These are phyloP conservation scores for Penicillium pulvis DNA, from an alignment of 495 filamentous ascomycete species.

Conservation along the genomic window DNA sequence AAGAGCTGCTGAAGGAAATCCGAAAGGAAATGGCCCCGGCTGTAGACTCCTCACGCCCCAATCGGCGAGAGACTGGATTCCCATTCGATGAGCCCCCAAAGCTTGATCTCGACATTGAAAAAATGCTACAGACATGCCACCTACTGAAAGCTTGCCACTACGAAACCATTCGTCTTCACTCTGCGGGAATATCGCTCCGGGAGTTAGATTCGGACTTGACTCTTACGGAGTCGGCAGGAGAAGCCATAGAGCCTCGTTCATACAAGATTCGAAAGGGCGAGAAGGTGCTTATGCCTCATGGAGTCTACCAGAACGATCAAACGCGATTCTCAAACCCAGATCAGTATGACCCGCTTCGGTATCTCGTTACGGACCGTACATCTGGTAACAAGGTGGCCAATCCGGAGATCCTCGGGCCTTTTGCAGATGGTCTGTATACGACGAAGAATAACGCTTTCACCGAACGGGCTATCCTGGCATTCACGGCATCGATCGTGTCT, in stretches of 20 bases:
- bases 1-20: constrained; percentile 47
- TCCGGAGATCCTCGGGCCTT: constrained; percentile 39
- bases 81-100: constrained; percentile 52
- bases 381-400: constrained; percentile 30
- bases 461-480: constrained; percentile 51
- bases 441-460: constrained; percentile 53
- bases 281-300: constrained; percentile 51
- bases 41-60: constrained; percentile 45
- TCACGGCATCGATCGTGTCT: constrained; percentile 49
- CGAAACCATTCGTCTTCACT: constrained; percentile 56
- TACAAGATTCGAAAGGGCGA: constrained; percentile 53
- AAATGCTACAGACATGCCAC: constrained; percentile 48
- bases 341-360: constrained; percentile 55
- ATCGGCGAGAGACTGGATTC: constrained; percentile 51
- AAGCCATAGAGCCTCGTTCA: constrained; percentile 38
- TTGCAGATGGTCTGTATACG: constrained; percentile 46
- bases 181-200: constrained; percentile 48
- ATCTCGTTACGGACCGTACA: constrained; percentile 45
- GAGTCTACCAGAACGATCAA: constrained; percentile 51
- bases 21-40: constrained; percentile 54
- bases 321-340: constrained; percentile 49
- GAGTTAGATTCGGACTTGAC: constrained; percentile 46
- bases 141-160: constrained; percentile 56
- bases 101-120: constrained; percentile 49
- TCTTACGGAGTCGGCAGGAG: constrained; percentile 45